Conservation (phyloP, 1,139 yeast species). For the Candida albicans region DNA sequence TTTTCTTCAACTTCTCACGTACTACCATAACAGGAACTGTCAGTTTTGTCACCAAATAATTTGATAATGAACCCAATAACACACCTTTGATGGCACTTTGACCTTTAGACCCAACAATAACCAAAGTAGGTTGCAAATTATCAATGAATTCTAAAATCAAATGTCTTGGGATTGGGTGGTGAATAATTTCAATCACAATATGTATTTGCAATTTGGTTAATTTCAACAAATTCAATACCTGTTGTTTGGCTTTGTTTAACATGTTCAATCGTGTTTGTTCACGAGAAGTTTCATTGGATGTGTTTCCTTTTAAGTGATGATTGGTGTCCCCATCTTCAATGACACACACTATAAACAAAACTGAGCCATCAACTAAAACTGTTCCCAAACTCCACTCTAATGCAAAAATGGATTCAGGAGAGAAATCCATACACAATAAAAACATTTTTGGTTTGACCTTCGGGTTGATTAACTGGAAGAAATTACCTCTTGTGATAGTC, state of each 20-base stretch:
- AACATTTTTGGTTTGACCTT: conserved; percentile 63
- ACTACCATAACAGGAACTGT: conserved; percentile 92
- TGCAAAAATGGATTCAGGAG: conserved; percentile 84
- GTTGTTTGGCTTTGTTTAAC: conserved; percentile 61
- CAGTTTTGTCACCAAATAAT: conserved; percentile 73
- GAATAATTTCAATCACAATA: conserved; percentile 72
- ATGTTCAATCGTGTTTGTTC: conserved; percentile 56
- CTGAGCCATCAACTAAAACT: conserved; percentile 80
- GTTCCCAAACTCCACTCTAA: conserved; percentile 91
- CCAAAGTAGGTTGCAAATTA: conserved; percentile 78
- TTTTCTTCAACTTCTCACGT: conserved; percentile 75
- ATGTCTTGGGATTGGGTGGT: conserved; percentile 87
- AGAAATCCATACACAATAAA: conserved; percentile 75
- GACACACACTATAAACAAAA: conserved; percentile 76
- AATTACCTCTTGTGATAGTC: conserved; percentile 70
- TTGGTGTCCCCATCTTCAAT: conserved; percentile 64
- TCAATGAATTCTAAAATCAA: conserved; percentile 80
- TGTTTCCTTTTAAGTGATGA: conserved; percentile 44
- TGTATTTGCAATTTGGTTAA: conserved; percentile 76
- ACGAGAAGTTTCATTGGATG: conserved; percentile 41
- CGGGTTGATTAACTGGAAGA: conserved; percentile 55
- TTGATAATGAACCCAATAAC: conserved; percentile 70
- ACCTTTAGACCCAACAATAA: conserved; percentile 81
- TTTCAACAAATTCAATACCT: conserved; percentile 57
- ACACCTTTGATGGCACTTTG: conserved; percentile 76